Base-by-base conservation (phyloP, 1,284 basidiomycete species). In the Clitocybe nebularis region DNA sequence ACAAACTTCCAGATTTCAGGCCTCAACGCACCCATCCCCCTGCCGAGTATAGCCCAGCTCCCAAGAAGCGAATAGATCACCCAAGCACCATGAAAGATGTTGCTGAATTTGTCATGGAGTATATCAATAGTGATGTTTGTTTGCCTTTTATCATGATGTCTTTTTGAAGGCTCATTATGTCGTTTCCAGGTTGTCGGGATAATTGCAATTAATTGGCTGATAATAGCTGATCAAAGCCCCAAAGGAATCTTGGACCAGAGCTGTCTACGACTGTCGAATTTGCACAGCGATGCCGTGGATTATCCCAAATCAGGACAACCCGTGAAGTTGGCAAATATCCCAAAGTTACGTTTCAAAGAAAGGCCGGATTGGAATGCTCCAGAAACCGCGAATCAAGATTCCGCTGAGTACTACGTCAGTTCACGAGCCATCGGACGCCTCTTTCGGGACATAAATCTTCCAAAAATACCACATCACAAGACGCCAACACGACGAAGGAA, bases 281-380 rank as follows among this genome's bases (percentile, higher is more conserved):
- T 86, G 16, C 88, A 86, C 57, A 78, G 86, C 51, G 68, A 80
- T 49, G 83, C 80, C 17, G 84, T 82, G 1, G 84, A 84, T 66
- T 91, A 75, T 54, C 77, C 71, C 2, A 81, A 79, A 62, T 81
- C 71, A 46, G 81, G 83, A 7, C 68, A 71, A 4, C 72, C 83
- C 1, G 81, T 86, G 5, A 57, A 59, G 4, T 50, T 72, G 21
- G 32, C 55, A 1, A 48, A 58, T 4, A 74, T 86, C 10, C 84
- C 84, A 1, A 72, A 52, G 53, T 60, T 64, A 6, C 62, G 65
- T 26, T 51, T 53, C 36, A 49, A 44, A 1, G 39, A 32, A 10
- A 74, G 66, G 46, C 81, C 81, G 5, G 81, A 84, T 55, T 84
- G 81, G 80, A 68, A 72, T 55, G 79, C 79, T 2, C 79, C 79